Base-by-base conservation (phyloP, 2,329 filamentous ascomycete genomes). In the Coniochaeta sp. region DNA sequence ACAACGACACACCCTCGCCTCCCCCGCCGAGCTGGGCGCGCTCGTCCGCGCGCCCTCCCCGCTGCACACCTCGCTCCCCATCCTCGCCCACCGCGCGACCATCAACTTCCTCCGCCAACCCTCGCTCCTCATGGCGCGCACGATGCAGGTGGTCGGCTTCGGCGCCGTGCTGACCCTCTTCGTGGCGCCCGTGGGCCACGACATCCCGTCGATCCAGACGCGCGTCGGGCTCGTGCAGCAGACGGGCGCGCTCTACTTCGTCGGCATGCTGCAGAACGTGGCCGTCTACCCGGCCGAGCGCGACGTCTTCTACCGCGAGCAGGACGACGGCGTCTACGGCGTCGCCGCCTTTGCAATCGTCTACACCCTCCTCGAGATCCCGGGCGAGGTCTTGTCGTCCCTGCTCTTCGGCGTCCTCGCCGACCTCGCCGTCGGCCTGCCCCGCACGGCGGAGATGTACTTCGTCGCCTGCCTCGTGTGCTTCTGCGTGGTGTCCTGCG, bases 221-320 rank as follows among this genome's bases (percentile, higher is more conserved):
- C 82, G 89, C 1, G 81, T 92, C 65, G 89, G 89, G 0, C 89
- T 91, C 65, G 76, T 91, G 0, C 86, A 91, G 64, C 84, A 92
- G 68, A 80, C 91, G 32, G 83, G 85, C 1, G 86, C 88, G 0
- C 83, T 90, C 38, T 89, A 89, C 71, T 89, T 89, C 65, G 83
- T 90, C 1, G 89, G 89, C 30, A 91, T 92, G 88, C 79, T 92
- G 14, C 88, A 92, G 70, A 91, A 91, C 67, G 86, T 91, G 4
- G 87, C 88, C 3, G 80, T 90, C 8, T 91, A 91, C 67, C 89
- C 89, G 0, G 76, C 76, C 44, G 89, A 91, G 68, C 80, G 88
- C 4, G 88, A 90, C 60, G 88, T 91, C 0, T 92, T 91, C 70
- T 90, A 91, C 68, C 82, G 87, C 64, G 89, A 93, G 73, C 83